Evolutionary conservation across 2,329 filamentous ascomycete genomes (phyloP), one percentile per base, ranked within the genome.

Genomic region (Aspergillus tamarii): DNA sequence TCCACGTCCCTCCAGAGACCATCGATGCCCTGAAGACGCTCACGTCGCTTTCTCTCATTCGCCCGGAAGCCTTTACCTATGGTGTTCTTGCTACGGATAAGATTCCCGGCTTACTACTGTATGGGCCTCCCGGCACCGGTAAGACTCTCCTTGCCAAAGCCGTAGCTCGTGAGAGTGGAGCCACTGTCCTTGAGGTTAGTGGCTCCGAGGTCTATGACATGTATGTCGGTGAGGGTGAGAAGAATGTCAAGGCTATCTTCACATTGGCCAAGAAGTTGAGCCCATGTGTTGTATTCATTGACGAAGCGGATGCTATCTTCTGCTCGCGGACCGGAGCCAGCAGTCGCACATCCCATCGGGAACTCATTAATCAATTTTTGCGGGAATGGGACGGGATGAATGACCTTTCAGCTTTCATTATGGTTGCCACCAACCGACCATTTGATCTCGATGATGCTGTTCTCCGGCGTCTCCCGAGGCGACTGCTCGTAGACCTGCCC

Each of bases 341-440:
- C 64, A 89, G 88, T 69, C 85, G 91, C 34, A 87, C 87, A 7
- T 89, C 87, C 1, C 92, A 96, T 70, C 88, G 94, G 57, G 94
- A 97, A 76, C 90, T 95, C 60, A 94, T 98, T 77, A 99, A 97
- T 74, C 94, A 99, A 78, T 98, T 98, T 77, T 82, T 99, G 57
- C 91, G 93, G 60, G 94, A 98, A 77, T 98, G 94, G 95, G 95
- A 98, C 71, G 95, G 95, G 12, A 90, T 98, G 83, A 91, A 91
- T 70, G 84, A 88, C 63, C 86, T 89, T 54, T 91, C 91, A 21
- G 93, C 94, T 3, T 98, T 99, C 76, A 94, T 99, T 77, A 97
- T 99, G 93, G 93, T 98, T 0, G 94, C 95, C 32, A 98, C 94
- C 10, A 98, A 99, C 77, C 86, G 94, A 11, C 95, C 95, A 0